Conservation (phyloP, 495 filamentous ascomycete species). For the Lasiosphaeria ovina region DNA sequence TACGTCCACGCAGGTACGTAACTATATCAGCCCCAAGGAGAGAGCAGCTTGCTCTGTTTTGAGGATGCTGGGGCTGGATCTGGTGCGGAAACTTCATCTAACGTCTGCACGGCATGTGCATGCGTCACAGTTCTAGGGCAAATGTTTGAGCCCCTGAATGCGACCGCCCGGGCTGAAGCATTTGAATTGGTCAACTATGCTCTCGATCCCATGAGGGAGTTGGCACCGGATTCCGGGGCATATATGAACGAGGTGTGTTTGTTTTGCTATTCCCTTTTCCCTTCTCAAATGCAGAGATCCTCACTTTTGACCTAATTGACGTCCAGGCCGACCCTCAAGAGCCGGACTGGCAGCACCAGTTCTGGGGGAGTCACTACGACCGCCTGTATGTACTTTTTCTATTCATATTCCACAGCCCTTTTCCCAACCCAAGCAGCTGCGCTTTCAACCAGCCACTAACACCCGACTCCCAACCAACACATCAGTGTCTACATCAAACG, state of each 20-base stretch:
- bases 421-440: background rate
- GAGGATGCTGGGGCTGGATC: too few species aligned
- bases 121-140: too few species aligned
- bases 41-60: too few species aligned
- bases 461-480: background rate
- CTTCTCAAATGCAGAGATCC: background rate
- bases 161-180: constrained; percentile 38
- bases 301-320: background rate
- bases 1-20: constrained; percentile 40
- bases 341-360: constrained; percentile 46
- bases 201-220: constrained; percentile 38
- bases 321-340: constrained; percentile 47
- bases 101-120: too few species aligned
- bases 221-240: constrained; percentile 38
- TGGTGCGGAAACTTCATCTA: too few species aligned
- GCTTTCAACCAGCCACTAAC: background rate
- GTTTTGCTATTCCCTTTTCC: background rate
- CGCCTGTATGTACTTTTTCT: constrained; percentile 27
- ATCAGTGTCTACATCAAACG: constrained; percentile 43
- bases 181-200: constrained; percentile 39
- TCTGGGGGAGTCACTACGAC: constrained; percentile 53
- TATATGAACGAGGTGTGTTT: constrained; percentile 43
- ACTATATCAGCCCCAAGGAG: too few species aligned
- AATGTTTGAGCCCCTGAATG: constrained; percentile 37
- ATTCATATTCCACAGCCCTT: constrained; percentile 1